Evolutionary conservation across 2,329 filamentous ascomycete species (phyloP).

Genomic region (Ceratocystis destructans): DNA sequence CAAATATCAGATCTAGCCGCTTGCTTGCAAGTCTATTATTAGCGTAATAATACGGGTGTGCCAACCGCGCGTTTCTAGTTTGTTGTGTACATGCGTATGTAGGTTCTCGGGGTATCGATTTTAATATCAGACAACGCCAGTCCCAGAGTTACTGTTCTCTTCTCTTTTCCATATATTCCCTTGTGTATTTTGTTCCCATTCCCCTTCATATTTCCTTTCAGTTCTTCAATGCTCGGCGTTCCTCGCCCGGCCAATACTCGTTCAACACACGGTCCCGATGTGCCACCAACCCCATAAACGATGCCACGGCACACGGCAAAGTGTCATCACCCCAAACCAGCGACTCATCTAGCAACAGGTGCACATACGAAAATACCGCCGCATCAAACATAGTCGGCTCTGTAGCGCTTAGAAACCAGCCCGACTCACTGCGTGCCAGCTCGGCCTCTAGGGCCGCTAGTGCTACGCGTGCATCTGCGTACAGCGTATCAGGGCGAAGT

Average conservation of each 20-base stretch:
- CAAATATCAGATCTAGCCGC: background rate
- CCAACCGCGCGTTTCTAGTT: background rate
- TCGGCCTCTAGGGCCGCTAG: constrained; percentile 33
- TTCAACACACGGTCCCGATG: constrained; percentile 28
- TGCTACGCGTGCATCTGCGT: constrained; percentile 33
- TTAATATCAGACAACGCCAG: background rate
- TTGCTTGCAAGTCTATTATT: background rate
- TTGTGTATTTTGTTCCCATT: too few species aligned
- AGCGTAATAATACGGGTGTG: background rate
- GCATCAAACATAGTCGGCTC: constrained; percentile 71
- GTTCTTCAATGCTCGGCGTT: background rate
- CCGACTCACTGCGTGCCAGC: constrained; percentile 28
- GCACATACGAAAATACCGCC: constrained; percentile 76
- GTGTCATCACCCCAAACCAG: constrained; percentile 51
- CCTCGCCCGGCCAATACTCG: constrained; percentile 19
- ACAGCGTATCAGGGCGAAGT: constrained; percentile 29
- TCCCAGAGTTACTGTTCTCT: background rate
- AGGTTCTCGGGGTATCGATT: background rate
- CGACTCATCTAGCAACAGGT: constrained; percentile 55
- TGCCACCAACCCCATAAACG: constrained; percentile 46
- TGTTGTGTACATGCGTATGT: background rate
- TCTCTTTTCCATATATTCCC: background rate
- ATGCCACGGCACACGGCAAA: constrained; percentile 42
- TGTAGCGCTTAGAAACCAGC: constrained; percentile 38
- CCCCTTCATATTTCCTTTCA: background rate